A percentile compares a stretch with the other conserved stretches of the same genome.
Evolutionary conservation across 345 rosid genomes (phyloP).

Genomic region (Eutrema heterophyllum): DNA sequence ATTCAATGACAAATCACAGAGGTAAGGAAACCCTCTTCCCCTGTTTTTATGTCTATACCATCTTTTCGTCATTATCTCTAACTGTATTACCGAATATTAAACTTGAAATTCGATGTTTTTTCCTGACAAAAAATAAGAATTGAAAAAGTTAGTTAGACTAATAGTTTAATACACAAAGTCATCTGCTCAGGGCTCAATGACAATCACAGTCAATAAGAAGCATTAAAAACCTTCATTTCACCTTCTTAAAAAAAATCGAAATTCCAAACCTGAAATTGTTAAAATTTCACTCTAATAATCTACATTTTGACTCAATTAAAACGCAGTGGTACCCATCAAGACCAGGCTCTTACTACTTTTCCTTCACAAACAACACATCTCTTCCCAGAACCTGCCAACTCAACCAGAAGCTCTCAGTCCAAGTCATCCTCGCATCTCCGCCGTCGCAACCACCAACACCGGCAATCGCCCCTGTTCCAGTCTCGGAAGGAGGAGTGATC

Average conservation of each 20-base stretch:
- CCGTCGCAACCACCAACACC: slow-evolving; percentile 38
- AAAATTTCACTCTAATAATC: background rate
- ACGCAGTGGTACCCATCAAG: slow-evolving; percentile 89
- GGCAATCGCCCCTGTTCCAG: slow-evolving; percentile 43
- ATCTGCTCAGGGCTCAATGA: slow-evolving; percentile 6
- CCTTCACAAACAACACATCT: slow-evolving; percentile 69
- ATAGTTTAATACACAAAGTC: background rate
- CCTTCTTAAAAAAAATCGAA: no score
- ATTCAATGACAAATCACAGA: background rate
- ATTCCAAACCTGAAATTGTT: no score
- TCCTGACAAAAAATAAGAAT: background rate
- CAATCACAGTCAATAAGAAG: background rate
- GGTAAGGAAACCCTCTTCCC: background rate
- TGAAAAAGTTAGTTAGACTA: background rate
- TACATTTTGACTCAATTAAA: background rate
- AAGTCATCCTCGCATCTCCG: slow-evolving; percentile 40
- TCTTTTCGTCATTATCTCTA: background rate
- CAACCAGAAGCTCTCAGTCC: slow-evolving; percentile 55
- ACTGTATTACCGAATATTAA: background rate
- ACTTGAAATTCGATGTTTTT: background rate
- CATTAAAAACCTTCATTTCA: no score
- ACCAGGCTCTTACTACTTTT: slow-evolving; percentile 79
- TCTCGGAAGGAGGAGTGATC: slow-evolving; percentile 52
- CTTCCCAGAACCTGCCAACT: slow-evolving; percentile 42
- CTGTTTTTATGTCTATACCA: background rate